Percentiles rank a stretch among this genome's conserved stretches.
phyloP scores from a whole-genome alignment of 805 yeast genomes.

The Saturnispora quitensis region DNA sequence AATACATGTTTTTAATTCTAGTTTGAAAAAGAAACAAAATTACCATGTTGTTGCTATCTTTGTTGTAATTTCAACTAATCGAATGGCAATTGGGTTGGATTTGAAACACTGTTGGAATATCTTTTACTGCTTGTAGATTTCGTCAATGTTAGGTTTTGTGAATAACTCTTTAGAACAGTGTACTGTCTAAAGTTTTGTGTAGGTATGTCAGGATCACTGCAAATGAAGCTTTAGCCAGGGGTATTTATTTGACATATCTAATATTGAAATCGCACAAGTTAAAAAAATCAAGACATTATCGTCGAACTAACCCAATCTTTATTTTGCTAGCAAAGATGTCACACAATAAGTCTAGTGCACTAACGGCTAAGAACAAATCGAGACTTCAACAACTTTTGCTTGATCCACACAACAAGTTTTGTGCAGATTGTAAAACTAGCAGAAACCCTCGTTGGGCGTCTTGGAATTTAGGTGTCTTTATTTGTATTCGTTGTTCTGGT shows the following conservation, averaged over 20 bases:
- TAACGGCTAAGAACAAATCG: constrained; percentile 48
- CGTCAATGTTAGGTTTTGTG: background rate
- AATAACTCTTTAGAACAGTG: background rate
- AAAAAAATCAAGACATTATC: background rate
- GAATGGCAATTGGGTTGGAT: background rate
- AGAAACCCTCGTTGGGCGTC: constrained; percentile 97
- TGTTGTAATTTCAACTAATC: background rate
- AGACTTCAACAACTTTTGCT: constrained; percentile 66
- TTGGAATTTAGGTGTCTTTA: constrained; percentile 88
- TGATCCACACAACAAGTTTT: constrained; percentile 65
- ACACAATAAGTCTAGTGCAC: constrained; percentile 14
- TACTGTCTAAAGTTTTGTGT: background rate
- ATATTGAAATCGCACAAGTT: background rate
- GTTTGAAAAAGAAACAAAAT: background rate
- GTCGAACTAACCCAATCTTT: background rate
- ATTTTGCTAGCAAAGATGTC: constrained; percentile 7
- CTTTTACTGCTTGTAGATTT: background rate
- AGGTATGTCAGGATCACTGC: background rate
- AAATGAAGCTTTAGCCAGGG: background rate
- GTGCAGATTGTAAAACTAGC: constrained; percentile 88
- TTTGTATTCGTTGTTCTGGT: constrained; percentile 93
- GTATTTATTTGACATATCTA: background rate
- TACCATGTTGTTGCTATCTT: background rate
- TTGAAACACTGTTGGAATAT: background rate
- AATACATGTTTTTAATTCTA: background rate